These are phyloP conservation scores for Leccinum rimulosum DNA, from an alignment of 768 basidiomycete species.

Conservation along the genomic window DNA sequence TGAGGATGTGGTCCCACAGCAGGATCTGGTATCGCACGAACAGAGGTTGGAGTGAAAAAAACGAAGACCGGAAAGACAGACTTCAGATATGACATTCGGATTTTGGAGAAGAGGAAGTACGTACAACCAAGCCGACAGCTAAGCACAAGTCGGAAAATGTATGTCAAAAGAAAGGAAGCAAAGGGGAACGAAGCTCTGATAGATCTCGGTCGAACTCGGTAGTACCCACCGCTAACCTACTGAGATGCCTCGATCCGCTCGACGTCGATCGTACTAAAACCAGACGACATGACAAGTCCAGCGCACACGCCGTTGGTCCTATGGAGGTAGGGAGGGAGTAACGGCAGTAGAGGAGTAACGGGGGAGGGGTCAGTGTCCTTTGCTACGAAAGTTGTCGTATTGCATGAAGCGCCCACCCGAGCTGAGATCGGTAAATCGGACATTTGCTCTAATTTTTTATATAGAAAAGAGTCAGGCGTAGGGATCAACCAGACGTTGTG, in stretches of 20 bases:
- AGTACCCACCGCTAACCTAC: constrained; percentile 26
- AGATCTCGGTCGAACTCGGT: background rate
- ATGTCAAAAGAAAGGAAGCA: background rate
- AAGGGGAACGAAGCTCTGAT: background rate
- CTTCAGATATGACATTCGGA: background rate
- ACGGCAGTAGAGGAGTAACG: too few relatives aligned
- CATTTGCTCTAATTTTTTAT: background rate
- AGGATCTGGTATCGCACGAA: constrained; percentile 22
- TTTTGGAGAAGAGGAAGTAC: background rate
- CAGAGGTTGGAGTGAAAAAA: background rate
- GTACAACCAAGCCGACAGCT: constrained; percentile 28
- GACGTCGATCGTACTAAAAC: background rate
- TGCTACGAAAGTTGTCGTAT: background rate
- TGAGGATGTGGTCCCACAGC: constrained; percentile 35
- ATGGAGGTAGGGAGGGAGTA: too few relatives aligned
- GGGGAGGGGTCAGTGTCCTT: too few relatives aligned
- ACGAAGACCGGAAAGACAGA: background rate
- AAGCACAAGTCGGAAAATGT: background rate
- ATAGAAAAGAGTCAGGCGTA: background rate
- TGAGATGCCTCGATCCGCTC: constrained; percentile 16
- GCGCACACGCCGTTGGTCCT: background rate
- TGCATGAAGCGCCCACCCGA: background rate
- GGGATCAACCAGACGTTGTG: too few relatives aligned
- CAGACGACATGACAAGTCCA: constrained; percentile 8
- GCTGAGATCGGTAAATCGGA: background rate